Conservation (phyloP, 768 basidiomycete species). For the Paxillus rubicundulus region DNA sequence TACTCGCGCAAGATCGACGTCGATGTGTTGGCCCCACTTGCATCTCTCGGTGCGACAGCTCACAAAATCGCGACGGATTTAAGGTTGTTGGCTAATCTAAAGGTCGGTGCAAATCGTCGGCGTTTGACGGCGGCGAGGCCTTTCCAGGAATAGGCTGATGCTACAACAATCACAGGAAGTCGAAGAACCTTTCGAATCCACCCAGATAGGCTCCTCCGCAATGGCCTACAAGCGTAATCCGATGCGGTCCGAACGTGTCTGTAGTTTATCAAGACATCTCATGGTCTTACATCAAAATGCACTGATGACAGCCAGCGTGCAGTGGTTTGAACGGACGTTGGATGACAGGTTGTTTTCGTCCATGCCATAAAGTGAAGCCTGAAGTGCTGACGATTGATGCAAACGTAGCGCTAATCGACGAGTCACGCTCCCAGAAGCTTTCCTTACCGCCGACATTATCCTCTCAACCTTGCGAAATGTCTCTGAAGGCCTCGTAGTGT, state of each 20-base stretch:
- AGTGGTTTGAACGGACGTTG: slow-evolving; percentile 98
- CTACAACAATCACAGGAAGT: slow-evolving; percentile 59
- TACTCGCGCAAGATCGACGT: slow-evolving; percentile 98
- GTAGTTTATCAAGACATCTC: slow-evolving; percentile 92
- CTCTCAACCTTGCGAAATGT: slow-evolving; percentile 95
- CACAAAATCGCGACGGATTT: slow-evolving; percentile 98
- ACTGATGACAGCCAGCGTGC: slow-evolving; percentile 89
- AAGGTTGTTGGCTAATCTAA: slow-evolving; percentile 89
- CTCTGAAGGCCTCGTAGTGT: slow-evolving; percentile 98
- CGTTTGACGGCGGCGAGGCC: neutral
- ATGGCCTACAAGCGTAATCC: slow-evolving; percentile 99
- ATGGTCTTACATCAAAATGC: slow-evolving; percentile 97
- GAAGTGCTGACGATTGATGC: slow-evolving; percentile 3
- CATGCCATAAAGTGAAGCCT: neutral
- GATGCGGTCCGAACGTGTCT: slow-evolving; percentile 97
- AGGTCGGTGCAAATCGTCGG: slow-evolving; percentile 42
- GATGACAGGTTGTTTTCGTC: slow-evolving; percentile 73
- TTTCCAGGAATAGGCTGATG: slow-evolving; percentile 3
- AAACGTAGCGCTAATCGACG: slow-evolving; percentile 84
- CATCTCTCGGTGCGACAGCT: slow-evolving; percentile 89
- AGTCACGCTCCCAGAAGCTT: slow-evolving; percentile 94
- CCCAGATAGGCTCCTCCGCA: slow-evolving; percentile 94
- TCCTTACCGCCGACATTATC: slow-evolving; percentile 95
- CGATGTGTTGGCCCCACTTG: slow-evolving; percentile 87
- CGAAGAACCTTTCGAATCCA: slow-evolving; percentile 98